phyloP scores from a whole-genome alignment of 2,329 filamentous ascomycete genomes.

The Cladophialophora carrionii region DNA sequence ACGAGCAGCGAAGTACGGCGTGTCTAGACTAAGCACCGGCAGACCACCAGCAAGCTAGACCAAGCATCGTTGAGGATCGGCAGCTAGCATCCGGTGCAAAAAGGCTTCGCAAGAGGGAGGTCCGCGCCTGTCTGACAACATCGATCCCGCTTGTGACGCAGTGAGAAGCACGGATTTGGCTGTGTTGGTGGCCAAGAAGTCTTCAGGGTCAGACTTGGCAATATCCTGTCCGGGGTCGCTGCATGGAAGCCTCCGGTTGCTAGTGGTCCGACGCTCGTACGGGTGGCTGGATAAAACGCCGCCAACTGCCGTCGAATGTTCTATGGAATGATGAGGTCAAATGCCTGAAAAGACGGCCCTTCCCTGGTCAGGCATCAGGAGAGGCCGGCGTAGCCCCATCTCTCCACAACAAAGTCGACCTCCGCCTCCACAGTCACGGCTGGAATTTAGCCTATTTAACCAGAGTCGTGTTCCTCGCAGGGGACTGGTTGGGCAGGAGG shows the following conservation, averaged over 20 bases:
- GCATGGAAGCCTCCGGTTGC: not conserved
- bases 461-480: not conserved
- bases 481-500: not conserved
- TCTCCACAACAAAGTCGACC: slow-evolving; percentile 15
- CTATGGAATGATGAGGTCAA: slow-evolving; percentile 22
- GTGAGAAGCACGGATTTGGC: not conserved
- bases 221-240: not conserved
- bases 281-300: slow-evolving; percentile 14
- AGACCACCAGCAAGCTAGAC: slow-evolving; percentile 14
- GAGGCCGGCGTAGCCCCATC: slow-evolving; percentile 17
- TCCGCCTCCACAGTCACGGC: slow-evolving; percentile 25
- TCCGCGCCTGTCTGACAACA: slow-evolving; percentile 12
- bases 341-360: slow-evolving; percentile 1
- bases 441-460: slow-evolving; percentile 21
- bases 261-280: slow-evolving; percentile 10
- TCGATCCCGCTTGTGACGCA: not conserved
- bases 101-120: slow-evolving; percentile 5
- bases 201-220: slow-evolving; percentile 1
- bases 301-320: slow-evolving; percentile 21
- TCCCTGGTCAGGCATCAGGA: slow-evolving; percentile 17
- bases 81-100: slow-evolving; percentile 29
- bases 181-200: not conserved
- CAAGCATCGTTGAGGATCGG: slow-evolving; percentile 26
- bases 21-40: slow-evolving; percentile 10
- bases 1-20: slow-evolving; percentile 18